Conservation (phyloP, 768 basidiomycete species). For the Tylopilus sp. region DNA sequence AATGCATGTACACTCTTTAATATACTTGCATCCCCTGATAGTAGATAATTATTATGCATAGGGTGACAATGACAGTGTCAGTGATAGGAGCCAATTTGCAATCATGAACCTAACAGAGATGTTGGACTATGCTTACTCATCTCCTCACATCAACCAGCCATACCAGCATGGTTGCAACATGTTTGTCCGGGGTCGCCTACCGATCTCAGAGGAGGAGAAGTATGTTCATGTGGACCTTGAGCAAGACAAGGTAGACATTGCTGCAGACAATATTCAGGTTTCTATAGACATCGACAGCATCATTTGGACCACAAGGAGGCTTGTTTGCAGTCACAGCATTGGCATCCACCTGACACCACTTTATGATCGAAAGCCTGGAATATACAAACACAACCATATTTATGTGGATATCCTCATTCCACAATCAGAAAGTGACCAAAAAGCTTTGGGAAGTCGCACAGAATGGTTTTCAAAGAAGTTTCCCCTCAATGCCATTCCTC, state of each 20-base stretch:
- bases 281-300: constrained; percentile 5
- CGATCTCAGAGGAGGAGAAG: no score
- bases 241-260: not conserved
- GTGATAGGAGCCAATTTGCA: no score
- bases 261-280: not conserved
- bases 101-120: no score
- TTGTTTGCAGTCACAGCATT: not conserved
- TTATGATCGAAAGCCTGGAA: not conserved
- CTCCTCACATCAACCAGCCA: no score
- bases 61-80: no score
- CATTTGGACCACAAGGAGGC: not conserved
- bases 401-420: constrained; percentile 10
- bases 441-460: not conserved
- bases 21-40: no score
- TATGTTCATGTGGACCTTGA: not conserved
- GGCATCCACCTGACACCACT: not conserved
- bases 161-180: no score
- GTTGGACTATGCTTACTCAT: no score
- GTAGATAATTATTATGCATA: no score
- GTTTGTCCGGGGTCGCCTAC: no score
- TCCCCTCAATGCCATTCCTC: constrained; percentile 2
- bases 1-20: no score
- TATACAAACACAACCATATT: constrained; percentile 14
- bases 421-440: constrained; percentile 2
- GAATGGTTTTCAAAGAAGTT: constrained; percentile 11